Percentiles rank a stretch among this genome's conserved stretches.
phyloP scores from a whole-genome alignment of 768 basidiomycete species.

The Tulasnella sp. region DNA sequence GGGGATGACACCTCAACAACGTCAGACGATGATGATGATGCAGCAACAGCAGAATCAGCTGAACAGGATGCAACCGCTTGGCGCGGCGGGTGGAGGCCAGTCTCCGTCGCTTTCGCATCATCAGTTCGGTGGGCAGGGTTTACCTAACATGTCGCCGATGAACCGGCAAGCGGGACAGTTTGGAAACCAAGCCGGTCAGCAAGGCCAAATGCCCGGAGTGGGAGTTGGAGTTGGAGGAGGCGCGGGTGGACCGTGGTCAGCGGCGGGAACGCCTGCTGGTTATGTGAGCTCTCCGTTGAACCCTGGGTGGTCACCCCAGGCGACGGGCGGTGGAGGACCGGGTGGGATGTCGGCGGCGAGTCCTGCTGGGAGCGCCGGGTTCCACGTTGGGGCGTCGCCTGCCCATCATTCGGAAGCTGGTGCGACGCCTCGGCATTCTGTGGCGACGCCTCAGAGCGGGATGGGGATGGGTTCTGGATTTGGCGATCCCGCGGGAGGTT shows the following conservation, averaged over 20 bases:
- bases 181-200: neutral
- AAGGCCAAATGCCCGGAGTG: neutral
- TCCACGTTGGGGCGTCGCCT: constrained; percentile 4
- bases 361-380: neutral
- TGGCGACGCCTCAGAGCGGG: neutral
- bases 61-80: neutral
- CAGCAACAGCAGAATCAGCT: constrained; percentile 10
- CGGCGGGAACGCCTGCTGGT: neutral
- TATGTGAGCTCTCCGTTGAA: constrained; percentile 12
- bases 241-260: neutral
- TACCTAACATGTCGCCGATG: neutral
- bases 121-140: neutral
- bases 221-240: too few relatives aligned
- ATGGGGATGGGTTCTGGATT: neutral
- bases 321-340: neutral
- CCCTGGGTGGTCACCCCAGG: constrained; percentile 5
- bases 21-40: constrained; percentile 3
- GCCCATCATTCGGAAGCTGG: constrained; percentile 6
- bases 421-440: neutral
- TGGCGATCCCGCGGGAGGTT: neutral
- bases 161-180: neutral
- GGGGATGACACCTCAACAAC: neutral
- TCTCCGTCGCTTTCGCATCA: neutral
- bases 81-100: neutral
- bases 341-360: constrained; percentile 1